phyloP scores from a whole-genome alignment of 2,329 filamentous ascomycete species.

The Neonectria neomacrospora region DNA sequence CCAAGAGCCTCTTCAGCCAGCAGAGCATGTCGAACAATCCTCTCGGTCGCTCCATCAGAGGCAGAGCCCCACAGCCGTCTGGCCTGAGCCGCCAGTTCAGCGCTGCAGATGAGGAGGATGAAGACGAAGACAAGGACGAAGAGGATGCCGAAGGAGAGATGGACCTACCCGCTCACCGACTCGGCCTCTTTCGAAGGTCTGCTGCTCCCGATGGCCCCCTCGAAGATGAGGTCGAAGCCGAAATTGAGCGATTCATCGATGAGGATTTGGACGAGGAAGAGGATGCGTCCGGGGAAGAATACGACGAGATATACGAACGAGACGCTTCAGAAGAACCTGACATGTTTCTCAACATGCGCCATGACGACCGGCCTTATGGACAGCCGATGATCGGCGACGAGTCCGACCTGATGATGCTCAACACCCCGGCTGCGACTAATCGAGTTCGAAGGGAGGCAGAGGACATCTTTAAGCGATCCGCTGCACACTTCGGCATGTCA shows the following conservation, averaged over 20 bases:
- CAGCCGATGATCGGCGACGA: conserved; percentile 56
- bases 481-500: conserved; percentile 55
- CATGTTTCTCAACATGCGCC: conserved; percentile 62
- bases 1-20: conserved; percentile 52
- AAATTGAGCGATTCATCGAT: conserved; percentile 52
- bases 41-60: conserved; percentile 61
- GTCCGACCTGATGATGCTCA: conserved; percentile 65
- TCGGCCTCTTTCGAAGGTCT: conserved; percentile 49
- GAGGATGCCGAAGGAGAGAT: conserved; percentile 50
- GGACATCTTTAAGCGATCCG: conserved; percentile 64
- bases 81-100: conserved; percentile 59
- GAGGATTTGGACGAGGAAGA: conserved; percentile 52
- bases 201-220: conserved; percentile 30
- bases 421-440: conserved; percentile 65
- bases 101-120: conserved; percentile 47
- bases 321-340: conserved; percentile 57
- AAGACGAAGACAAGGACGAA: conserved; percentile 42
- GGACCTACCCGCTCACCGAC: conserved; percentile 47
- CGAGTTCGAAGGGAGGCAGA: conserved; percentile 66
- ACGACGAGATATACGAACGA: conserved; percentile 52
- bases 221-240: conserved; percentile 47
- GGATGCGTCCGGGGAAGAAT: conserved; percentile 55
- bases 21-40: conserved; percentile 54
- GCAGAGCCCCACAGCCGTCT: conserved; percentile 59
- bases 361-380: conserved; percentile 53